phyloP scores from a whole-genome alignment of 192 early-diverging fungal genomes.

The Linnemannia zychae region DNA sequence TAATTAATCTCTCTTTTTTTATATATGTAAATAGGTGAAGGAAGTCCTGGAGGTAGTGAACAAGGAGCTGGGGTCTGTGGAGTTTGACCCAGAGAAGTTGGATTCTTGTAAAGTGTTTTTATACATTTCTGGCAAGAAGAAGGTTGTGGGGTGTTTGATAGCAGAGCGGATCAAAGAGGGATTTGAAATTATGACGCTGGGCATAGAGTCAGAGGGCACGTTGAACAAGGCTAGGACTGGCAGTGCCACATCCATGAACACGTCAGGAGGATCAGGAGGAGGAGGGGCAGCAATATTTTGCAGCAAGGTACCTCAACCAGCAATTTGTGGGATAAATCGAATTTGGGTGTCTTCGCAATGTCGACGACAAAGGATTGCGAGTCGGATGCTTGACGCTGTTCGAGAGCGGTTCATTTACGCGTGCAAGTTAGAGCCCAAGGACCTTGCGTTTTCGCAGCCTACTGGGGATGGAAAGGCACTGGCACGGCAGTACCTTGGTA shows the following conservation, averaged over 20 bases:
- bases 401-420: slow-evolving; percentile 61
- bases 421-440: slow-evolving; percentile 38
- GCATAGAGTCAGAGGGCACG: background rate
- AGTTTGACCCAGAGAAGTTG: slow-evolving; percentile 47
- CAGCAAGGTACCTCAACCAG: slow-evolving; percentile 46
- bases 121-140: slow-evolving; percentile 59
- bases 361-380: slow-evolving; percentile 56
- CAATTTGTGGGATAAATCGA: slow-evolving; percentile 63
- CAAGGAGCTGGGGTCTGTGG: slow-evolving; percentile 57
- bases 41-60: slow-evolving; percentile 56
- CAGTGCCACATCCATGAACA: background rate
- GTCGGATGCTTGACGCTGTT: slow-evolving; percentile 54
- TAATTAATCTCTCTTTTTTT: background rate
- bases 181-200: slow-evolving; percentile 35
- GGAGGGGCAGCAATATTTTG: slow-evolving; percentile 54
- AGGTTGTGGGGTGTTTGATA: slow-evolving; percentile 59
- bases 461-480: slow-evolving; percentile 61
- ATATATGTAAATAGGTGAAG: slow-evolving; percentile 29
- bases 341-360: slow-evolving; percentile 59
- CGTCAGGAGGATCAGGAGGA: background rate
- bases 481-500: slow-evolving; percentile 53
- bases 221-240: background rate
- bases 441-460: slow-evolving; percentile 64
- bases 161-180: slow-evolving; percentile 58
- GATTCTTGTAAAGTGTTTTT: slow-evolving; percentile 58